Conservation (phyloP, 2,329 filamentous ascomycete species). For the Arachnopeziza araneosa region DNA sequence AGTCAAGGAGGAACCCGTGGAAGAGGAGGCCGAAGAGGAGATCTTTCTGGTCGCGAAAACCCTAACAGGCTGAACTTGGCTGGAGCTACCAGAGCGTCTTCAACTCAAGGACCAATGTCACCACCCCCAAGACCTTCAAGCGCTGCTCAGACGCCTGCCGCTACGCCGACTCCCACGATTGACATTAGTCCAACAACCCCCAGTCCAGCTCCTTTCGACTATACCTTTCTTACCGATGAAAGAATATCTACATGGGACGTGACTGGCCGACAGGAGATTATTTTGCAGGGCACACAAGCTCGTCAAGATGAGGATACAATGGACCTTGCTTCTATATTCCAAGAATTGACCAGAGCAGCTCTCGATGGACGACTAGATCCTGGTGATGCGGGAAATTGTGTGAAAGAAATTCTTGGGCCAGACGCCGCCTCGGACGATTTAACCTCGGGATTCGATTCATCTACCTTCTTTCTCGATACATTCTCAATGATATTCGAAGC, state of each 20-base stretch:
- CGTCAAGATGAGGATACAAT: constrained; percentile 62
- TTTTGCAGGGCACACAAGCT: constrained; percentile 59
- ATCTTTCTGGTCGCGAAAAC: constrained; percentile 23
- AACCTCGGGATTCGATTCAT: constrained; percentile 49
- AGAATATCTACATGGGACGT: constrained; percentile 62
- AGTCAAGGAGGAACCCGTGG: constrained; percentile 33
- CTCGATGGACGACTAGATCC: constrained; percentile 64
- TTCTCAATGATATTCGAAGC: constrained; percentile 73
- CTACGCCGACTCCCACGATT: constrained; percentile 18
- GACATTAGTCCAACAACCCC: constrained; percentile 25
- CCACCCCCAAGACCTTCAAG: constrained; percentile 25
- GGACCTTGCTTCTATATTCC: constrained; percentile 67
- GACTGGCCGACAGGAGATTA: constrained; percentile 59
- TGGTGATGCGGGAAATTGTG: constrained; percentile 61
- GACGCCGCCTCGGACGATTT: constrained; percentile 44
- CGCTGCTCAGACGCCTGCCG: constrained; percentile 25
- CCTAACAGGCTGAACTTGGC: constrained; percentile 24
- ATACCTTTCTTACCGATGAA: constrained; percentile 69
- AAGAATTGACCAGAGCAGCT: constrained; percentile 76
- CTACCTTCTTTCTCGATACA: constrained; percentile 74
- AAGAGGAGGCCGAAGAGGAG: constrained; percentile 26
- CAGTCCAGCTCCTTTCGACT: constrained; percentile 50
- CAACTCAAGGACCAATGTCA: constrained; percentile 31
- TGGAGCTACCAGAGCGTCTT: constrained; percentile 21
- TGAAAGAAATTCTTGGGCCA: constrained; percentile 67